Evolutionary conservation across 176 grass and related monocot species (phyloP).

Genomic region (Hordeum marinum): DNA sequence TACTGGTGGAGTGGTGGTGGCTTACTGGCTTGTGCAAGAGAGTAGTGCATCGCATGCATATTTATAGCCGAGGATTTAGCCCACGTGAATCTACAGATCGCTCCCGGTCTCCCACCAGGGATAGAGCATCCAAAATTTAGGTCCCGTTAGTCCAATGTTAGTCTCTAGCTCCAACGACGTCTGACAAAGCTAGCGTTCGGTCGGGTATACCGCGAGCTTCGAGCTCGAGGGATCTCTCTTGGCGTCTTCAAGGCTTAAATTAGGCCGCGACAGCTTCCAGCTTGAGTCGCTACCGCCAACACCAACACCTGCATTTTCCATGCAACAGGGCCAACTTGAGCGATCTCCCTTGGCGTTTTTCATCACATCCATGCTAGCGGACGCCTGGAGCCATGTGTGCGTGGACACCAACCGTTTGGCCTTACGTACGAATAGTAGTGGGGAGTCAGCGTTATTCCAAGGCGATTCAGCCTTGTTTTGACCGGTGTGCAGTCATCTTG

Average conservation of each 20-base stretch:
- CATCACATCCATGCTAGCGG: too few relatives aligned
- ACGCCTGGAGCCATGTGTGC: too few relatives aligned
- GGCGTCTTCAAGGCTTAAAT: too few relatives aligned
- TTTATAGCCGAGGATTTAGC: constrained; percentile 17
- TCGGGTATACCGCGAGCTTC: too few relatives aligned
- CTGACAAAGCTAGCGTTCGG: too few relatives aligned
- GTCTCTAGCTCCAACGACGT: neutral
- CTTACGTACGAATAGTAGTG: too few relatives aligned
- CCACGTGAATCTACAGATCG: neutral
- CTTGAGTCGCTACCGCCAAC: neutral
- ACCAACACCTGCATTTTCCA: neutral
- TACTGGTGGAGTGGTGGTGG: neutral
- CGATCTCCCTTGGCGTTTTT: neutral
- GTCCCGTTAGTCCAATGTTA: neutral
- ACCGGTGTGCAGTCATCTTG: constrained; percentile 1
- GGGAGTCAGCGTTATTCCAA: neutral
- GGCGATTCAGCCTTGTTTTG: neutral
- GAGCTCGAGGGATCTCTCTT: too few relatives aligned
- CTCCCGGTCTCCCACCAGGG: neutral
- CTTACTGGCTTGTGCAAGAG: neutral
- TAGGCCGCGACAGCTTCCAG: neutral
- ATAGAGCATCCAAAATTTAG: neutral
- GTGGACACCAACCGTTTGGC: too few relatives aligned
- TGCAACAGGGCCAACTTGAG: neutral
- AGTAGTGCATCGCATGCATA: constrained; percentile 1